phyloP scores from a whole-genome alignment of 768 basidiomycete genomes.

The Collybia sp. region DNA sequence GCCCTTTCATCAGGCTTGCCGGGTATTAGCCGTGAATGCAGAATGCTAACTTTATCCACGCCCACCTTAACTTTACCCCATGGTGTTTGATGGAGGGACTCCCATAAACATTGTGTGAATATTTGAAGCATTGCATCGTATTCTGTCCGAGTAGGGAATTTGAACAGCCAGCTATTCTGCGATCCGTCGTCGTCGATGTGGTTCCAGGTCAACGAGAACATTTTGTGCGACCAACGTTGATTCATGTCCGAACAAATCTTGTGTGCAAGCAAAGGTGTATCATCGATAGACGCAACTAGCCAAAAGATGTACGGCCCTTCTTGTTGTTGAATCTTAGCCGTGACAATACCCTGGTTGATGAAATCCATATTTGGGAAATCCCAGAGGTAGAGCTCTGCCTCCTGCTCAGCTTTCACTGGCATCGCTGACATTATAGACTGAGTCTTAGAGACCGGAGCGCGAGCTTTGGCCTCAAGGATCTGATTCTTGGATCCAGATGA shows the following conservation, averaged over 20 bases:
- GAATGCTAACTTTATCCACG: not conserved
- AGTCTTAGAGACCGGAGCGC: not conserved
- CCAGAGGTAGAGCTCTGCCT: slow-evolving; percentile 64
- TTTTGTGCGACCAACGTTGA: slow-evolving; percentile 56
- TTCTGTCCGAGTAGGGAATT: slow-evolving; percentile 51
- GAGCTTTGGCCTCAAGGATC: too few species aligned
- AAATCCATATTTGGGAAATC: slow-evolving; percentile 45
- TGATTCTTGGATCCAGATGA: not conserved
- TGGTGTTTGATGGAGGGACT: slow-evolving; percentile 63
- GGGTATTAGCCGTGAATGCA: not conserved
- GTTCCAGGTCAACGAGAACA: slow-evolving; percentile 87
- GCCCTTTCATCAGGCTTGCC: slow-evolving; percentile 70
- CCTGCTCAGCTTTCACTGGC: slow-evolving; percentile 29
- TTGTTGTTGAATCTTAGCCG: slow-evolving; percentile 47
- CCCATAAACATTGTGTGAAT: slow-evolving; percentile 77
- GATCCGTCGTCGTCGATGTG: slow-evolving; percentile 48
- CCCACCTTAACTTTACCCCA: slow-evolving; percentile 82
- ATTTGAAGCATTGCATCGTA: slow-evolving; percentile 56
- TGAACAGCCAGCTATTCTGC: slow-evolving; percentile 79
- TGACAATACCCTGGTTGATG: slow-evolving; percentile 46
- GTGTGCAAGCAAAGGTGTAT: slow-evolving; percentile 54
- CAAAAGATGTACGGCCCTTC: slow-evolving; percentile 51
- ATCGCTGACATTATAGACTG: slow-evolving; percentile 17
- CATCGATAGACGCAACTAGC: slow-evolving; percentile 48
- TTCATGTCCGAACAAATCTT: slow-evolving; percentile 66